Conservation (phyloP, 2,329 filamentous ascomycete genomes). For the Alternaria solani region DNA sequence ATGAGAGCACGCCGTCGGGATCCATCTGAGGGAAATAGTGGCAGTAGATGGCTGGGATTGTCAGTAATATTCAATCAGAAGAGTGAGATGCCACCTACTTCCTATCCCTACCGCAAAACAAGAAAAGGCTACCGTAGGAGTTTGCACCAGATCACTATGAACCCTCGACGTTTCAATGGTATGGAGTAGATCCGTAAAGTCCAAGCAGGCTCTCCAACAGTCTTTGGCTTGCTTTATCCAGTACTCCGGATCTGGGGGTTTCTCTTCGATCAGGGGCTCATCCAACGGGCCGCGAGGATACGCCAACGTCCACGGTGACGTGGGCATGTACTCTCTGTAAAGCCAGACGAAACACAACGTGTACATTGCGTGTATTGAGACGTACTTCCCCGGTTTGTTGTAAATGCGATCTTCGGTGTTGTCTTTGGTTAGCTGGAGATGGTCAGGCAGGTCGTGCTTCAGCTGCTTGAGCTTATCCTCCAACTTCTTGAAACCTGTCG, state of each 20-base stretch:
- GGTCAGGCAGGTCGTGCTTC: slow-evolving; percentile 62
- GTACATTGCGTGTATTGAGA: slow-evolving; percentile 71
- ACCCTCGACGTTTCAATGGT: slow-evolving; percentile 54
- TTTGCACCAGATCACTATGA: slow-evolving; percentile 69
- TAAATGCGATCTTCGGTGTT: slow-evolving; percentile 74
- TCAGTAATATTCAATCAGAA: slow-evolving; percentile 3
- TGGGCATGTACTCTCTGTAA: slow-evolving; percentile 73
- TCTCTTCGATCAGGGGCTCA: slow-evolving; percentile 45
- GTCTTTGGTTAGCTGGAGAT: slow-evolving; percentile 65
- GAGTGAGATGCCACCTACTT: slow-evolving; percentile 44
- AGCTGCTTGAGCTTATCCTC: slow-evolving; percentile 62
- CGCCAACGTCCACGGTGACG: slow-evolving; percentile 64
- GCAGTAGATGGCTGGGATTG: slow-evolving; percentile 65
- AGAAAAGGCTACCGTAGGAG: slow-evolving; percentile 71
- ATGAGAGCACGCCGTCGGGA: slow-evolving; percentile 60
- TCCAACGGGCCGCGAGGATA: slow-evolving; percentile 67
- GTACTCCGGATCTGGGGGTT: slow-evolving; percentile 52
- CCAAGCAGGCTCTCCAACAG: slow-evolving; percentile 68
- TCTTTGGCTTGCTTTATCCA: slow-evolving; percentile 70
- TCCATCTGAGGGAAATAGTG: slow-evolving; percentile 75
- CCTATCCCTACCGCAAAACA: slow-evolving; percentile 72
- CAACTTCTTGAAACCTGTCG: slow-evolving; percentile 64
- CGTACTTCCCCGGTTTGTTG: slow-evolving; percentile 69
- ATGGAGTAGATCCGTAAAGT: slow-evolving; percentile 70
- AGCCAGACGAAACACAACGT: slow-evolving; percentile 72